Evolutionary conservation across 345 rosid genomes (phyloP).

Genomic region (Eutrema yunnanense): DNA sequence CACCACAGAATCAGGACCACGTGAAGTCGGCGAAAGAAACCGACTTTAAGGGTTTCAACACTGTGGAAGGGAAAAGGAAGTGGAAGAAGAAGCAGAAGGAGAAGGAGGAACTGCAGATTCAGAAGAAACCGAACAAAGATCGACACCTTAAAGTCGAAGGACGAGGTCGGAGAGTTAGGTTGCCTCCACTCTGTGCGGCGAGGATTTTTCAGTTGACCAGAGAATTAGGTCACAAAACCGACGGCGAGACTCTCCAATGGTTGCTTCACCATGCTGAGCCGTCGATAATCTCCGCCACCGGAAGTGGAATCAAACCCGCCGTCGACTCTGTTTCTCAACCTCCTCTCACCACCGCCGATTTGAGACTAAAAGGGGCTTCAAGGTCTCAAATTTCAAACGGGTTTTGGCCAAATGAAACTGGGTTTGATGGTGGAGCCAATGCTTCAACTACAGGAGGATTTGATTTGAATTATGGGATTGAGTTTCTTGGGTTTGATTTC

Average conservation of each 20-base stretch:
- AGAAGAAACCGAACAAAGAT: not conserved
- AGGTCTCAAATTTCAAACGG: not conserved
- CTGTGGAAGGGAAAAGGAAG: constrained; percentile 1
- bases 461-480: constrained; percentile 6
- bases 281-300: constrained; percentile 12
- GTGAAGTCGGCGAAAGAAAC: not conserved
- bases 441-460: not conserved
- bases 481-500: constrained; percentile 5
- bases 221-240: constrained; percentile 19
- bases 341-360: not conserved
- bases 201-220: constrained; percentile 20
- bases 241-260: constrained; percentile 22
- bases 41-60: not conserved
- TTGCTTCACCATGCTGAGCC: constrained; percentile 25
- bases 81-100: not conserved
- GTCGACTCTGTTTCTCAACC: not conserved
- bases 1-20: not conserved
- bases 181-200: not conserved
- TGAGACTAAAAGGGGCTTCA: not conserved
- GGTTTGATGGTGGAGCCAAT: not conserved
- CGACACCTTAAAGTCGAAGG: constrained; percentile 19
- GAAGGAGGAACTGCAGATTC: not conserved
- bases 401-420: not conserved
- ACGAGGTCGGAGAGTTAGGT: constrained; percentile 9
- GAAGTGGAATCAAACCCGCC: not conserved